These are phyloP conservation scores for Gyromitra esculenta DNA, from an alignment of 2,329 filamentous ascomycete species.

Conservation along the genomic window DNA sequence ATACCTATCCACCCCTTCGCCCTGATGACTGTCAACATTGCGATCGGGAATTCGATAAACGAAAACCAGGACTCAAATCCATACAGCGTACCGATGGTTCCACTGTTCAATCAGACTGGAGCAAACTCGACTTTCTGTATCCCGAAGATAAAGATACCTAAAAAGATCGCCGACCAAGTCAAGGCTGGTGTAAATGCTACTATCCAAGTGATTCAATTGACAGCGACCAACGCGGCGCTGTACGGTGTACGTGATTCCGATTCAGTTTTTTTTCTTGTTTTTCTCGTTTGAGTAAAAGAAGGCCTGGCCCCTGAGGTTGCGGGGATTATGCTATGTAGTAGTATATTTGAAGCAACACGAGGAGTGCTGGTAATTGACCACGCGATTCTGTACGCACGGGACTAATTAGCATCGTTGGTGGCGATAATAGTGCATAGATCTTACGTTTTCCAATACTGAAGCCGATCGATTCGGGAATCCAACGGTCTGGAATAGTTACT, in stretches of 20 bases:
- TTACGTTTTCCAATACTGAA: constrained; percentile 56
- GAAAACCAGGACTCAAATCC: constrained; percentile 46
- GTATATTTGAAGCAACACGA: background rate
- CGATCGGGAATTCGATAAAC: constrained; percentile 59
- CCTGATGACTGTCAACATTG: constrained; percentile 64
- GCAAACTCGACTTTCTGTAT: constrained; percentile 63
- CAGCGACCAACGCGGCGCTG: constrained; percentile 61
- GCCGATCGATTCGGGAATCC: constrained; percentile 56
- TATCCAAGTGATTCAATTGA: constrained; percentile 63
- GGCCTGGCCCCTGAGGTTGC: background rate
- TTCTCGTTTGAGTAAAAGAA: background rate
- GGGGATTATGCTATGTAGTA: background rate
- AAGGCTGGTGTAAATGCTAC: constrained; percentile 61
- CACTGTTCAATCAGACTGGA: constrained; percentile 63
- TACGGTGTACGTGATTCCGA: constrained; percentile 62
- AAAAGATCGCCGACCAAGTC: constrained; percentile 54
- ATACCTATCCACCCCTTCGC: constrained; percentile 62
- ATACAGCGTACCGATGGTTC: constrained; percentile 63
- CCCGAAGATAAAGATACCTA: constrained; percentile 60
- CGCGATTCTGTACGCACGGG: background rate
- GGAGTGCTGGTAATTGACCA: background rate
- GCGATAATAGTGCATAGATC: constrained; percentile 54
- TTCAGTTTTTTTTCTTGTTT: constrained; percentile 28
- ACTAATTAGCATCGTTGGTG: constrained; percentile 7
- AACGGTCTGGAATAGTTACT: constrained; percentile 52